Conservation (phyloP, 768 basidiomycete genomes). For the Solioccasus polychromus region DNA sequence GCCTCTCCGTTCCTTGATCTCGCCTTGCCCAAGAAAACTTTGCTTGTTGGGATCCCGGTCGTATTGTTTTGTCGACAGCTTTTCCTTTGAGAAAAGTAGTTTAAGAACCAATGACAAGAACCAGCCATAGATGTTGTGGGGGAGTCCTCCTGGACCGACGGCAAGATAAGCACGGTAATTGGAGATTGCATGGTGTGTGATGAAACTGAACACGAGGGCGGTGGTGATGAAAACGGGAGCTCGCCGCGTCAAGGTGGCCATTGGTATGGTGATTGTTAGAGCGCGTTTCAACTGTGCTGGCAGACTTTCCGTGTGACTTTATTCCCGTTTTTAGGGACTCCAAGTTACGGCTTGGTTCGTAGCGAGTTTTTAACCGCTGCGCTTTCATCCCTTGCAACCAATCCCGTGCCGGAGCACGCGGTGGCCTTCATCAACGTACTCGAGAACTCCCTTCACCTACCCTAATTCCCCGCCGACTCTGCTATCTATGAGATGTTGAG, state of each 20-base stretch:
- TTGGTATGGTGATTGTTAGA: too few species aligned
- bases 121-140: not conserved
- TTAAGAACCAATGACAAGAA: too few species aligned
- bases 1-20: conserved; percentile 5
- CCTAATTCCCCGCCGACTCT: not conserved
- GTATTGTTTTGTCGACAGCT: not conserved
- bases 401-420: not conserved
- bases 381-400: not conserved
- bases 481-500: conserved; percentile 26
- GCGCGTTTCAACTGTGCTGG: too few species aligned
- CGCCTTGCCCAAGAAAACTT: not conserved
- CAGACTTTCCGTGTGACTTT: too few species aligned
- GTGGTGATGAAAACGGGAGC: not conserved
- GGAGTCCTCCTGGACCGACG: not conserved
- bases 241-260: not conserved
- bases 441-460: not conserved
- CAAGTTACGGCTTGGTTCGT: conserved; percentile 1
- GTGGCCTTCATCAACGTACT: not conserved
- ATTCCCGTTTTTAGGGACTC: too few species aligned
- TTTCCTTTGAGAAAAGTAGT: too few species aligned
- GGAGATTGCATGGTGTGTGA: not conserved
- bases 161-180: conserved; percentile 1
- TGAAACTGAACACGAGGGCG: not conserved
- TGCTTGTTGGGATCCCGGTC: not conserved
- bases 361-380: conserved; percentile 6